Base-by-base conservation (phyloP, 2,329 filamentous ascomycete genomes). In the Aspergillus eucalypticola region DNA sequence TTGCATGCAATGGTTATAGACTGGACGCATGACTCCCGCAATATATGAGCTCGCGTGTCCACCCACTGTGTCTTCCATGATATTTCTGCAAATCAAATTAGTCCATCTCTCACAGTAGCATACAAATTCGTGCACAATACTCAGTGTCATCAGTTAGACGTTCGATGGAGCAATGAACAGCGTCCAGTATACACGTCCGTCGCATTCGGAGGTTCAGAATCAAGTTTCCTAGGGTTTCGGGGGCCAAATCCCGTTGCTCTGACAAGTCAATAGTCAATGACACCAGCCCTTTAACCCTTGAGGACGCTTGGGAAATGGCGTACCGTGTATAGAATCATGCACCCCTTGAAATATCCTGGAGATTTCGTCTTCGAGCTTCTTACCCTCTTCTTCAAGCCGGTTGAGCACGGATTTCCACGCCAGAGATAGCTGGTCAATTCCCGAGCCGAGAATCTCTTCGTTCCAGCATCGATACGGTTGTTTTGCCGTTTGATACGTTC, bases 31-130 rank as follows among this genome's bases (percentile, higher is more conserved):
- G 13, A 58, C 21, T 3, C 46, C 49, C 7, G 56, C 56, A 15
- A 64, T 62, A 38, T 62, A 62, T 8, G 62, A 64, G 39, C 62
- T 64, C 52, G 35, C 38, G 8, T 62, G 62, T 3, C 55, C 60
- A 8, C 38, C 10, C 3, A 58, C 21, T 19, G 62, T 32, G n/a
- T 64, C 62, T n/a, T 13, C 17, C 10, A 39, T 53, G 10, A 62
- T 46, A 11, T 56, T 29, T 19, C 62, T 64, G 29, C 21, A 10
- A 1, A 10, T 7, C 35, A 3, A 48, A 15, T 55, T 44, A 42
- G 38, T 23, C 2, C 17, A 49, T 50, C 15, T 55, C 8, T 4
- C 11, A 21, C 7, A 17, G 11, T 39, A 11, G 17, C 4, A 17
- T 15, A 11, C 29, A 2, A 39, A 32, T 10, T 15, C 13, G 46